Evolutionary conservation across 192 early-diverging fungal species (phyloP).

Genomic region (Coemansia sp.): DNA sequence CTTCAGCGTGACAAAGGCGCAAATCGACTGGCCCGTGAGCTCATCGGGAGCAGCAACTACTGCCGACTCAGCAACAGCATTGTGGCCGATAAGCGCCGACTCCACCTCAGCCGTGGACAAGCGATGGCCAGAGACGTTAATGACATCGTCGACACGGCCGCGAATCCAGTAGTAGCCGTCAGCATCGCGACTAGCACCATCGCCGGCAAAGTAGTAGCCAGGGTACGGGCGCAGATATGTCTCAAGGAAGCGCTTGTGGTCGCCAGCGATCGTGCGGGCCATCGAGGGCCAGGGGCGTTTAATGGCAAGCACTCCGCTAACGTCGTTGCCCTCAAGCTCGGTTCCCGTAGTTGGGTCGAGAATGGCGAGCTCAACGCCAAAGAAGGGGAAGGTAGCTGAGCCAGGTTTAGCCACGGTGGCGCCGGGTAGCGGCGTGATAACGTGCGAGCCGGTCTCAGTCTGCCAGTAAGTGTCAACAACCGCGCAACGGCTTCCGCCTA

Average conservation of each 20-base stretch:
- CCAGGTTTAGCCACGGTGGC: slow-evolving; percentile 89
- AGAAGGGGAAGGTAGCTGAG: slow-evolving; percentile 94
- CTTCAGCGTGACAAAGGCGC: slow-evolving; percentile 83
- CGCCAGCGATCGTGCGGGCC: slow-evolving; percentile 85
- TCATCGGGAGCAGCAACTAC: slow-evolving; percentile 87
- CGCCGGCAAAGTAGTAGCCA: slow-evolving; percentile 95
- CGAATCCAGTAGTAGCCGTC: slow-evolving; percentile 97
- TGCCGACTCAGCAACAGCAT: slow-evolving; percentile 82
- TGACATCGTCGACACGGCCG: slow-evolving; percentile 90
- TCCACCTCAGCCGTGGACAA: slow-evolving; percentile 94
- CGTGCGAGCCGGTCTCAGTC: slow-evolving; percentile 92
- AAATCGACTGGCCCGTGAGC: slow-evolving; percentile 87
- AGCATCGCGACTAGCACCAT: slow-evolving; percentile 85
- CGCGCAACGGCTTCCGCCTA: slow-evolving; percentile 83
- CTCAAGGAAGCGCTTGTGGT: slow-evolving; percentile 90
- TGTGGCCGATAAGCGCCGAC: slow-evolving; percentile 80
- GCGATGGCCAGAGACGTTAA: slow-evolving; percentile 95
- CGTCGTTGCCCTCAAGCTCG: slow-evolving; percentile 81
- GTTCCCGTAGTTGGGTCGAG: slow-evolving; percentile 82
- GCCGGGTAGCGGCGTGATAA: slow-evolving; percentile 90
- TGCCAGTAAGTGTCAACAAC: slow-evolving; percentile 97
- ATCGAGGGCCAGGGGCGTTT: slow-evolving; percentile 87
- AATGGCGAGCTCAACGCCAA: slow-evolving; percentile 87
- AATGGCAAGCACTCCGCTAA: slow-evolving; percentile 90
- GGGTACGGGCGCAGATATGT: slow-evolving; percentile 90